These are phyloP conservation scores for Leishmania aethiopica DNA, from an alignment of 208 protist species.

Conservation along the genomic window DNA sequence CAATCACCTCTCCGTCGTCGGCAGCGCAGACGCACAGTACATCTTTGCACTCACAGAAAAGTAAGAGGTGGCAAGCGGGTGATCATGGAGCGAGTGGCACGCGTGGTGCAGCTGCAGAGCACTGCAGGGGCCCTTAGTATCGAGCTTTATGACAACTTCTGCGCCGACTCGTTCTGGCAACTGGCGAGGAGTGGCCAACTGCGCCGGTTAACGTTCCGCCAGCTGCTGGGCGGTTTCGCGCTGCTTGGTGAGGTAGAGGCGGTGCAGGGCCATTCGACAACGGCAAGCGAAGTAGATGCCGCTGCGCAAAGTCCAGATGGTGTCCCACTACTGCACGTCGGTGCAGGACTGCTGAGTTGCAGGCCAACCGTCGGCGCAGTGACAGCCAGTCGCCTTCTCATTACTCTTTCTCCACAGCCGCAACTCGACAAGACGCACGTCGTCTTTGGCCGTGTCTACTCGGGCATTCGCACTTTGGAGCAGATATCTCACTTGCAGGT, in stretches of 20 bases:
- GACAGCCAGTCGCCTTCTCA: conserved; percentile 32
- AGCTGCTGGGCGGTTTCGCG: conserved; percentile 41
- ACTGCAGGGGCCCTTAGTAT: conserved; percentile 45
- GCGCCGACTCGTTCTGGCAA: conserved; percentile 39
- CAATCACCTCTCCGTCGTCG: not conserved
- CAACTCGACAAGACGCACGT: conserved; percentile 45
- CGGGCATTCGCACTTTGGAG: conserved; percentile 47
- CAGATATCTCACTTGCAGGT: conserved; percentile 41
- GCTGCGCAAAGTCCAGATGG: not conserved
- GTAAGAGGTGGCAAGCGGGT: not conserved
- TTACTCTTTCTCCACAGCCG: conserved; percentile 67
- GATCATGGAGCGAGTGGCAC: conserved; percentile 3
- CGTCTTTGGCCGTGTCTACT: conserved; percentile 67
- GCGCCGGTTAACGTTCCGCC: conserved; percentile 33
- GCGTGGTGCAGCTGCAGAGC: conserved; percentile 55
- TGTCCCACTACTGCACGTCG: conserved; percentile 44
- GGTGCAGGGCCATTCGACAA: conserved; percentile 3
- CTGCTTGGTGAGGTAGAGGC: conserved; percentile 27
- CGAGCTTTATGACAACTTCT: conserved; percentile 54
- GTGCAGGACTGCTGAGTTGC: conserved; percentile 60
- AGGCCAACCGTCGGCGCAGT: conserved; percentile 15
- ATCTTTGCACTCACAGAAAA: not conserved
- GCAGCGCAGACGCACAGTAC: too few species aligned
- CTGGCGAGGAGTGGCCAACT: conserved; percentile 61
- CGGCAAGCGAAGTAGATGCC: not conserved